Evolutionary conservation across 345 rosid species (phyloP).

Genomic region (Boechera retrofracta): DNA sequence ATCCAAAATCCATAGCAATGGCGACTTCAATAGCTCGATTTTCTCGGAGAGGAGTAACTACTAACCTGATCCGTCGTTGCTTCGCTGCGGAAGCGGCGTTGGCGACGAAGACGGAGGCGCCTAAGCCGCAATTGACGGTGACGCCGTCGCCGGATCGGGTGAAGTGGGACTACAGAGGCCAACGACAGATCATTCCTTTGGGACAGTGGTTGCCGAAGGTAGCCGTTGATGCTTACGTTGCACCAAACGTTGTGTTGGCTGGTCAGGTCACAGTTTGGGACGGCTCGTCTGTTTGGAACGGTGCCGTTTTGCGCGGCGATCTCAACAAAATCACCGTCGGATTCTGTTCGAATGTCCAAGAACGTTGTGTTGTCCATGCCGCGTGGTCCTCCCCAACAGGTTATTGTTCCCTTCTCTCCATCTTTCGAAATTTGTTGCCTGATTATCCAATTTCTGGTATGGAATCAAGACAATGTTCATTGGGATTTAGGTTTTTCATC

Average conservation of each 20-base stretch:
- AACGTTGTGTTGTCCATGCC: constrained; percentile 91
- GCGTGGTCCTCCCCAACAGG: constrained; percentile 99
- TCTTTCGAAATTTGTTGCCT: background rate
- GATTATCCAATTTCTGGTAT: constrained; percentile 1
- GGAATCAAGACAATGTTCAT: constrained; percentile 10
- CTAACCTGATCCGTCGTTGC: constrained; percentile 41
- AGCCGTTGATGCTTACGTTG: constrained; percentile 96
- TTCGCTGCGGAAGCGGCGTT: constrained; percentile 53
- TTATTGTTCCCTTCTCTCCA: constrained; percentile 31
- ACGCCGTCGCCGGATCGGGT: constrained; percentile 79
- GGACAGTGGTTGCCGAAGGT: constrained; percentile 95
- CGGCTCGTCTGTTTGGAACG: constrained; percentile 94
- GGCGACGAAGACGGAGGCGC: constrained; percentile 50
- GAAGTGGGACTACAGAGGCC: constrained; percentile 98
- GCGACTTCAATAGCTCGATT: constrained; percentile 64
- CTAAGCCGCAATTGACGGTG: constrained; percentile 52
- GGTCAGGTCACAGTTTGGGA: constrained; percentile 88
- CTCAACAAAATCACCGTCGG: constrained; percentile 94
- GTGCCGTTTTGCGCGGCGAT: constrained; percentile 94
- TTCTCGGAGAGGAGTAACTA: constrained; percentile 50
- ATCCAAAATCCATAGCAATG: constrained; percentile 48
- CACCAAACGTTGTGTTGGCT: constrained; percentile 88
- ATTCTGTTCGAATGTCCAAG: constrained; percentile 92
- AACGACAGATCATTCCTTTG: constrained; percentile 86
- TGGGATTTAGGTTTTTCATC: constrained; percentile 13